Conservation (phyloP, 2,329 filamentous ascomycete species). For the Colletotrichum viniferum region DNA sequence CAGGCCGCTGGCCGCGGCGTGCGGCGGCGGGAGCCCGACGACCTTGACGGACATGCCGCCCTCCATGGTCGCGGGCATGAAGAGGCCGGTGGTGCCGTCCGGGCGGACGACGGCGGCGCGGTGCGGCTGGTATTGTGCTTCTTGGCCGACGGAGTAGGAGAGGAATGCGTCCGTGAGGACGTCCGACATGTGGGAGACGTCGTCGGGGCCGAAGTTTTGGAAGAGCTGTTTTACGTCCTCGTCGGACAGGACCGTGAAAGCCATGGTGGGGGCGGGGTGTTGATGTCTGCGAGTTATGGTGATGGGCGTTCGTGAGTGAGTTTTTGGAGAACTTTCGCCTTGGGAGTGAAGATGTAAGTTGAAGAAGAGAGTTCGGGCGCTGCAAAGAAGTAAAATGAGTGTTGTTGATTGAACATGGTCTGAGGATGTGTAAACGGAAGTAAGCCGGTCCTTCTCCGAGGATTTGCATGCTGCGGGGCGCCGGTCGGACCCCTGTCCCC, state of each 20-base stretch:
- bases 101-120: constrained; percentile 64
- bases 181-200: constrained; percentile 61
- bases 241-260: constrained; percentile 64
- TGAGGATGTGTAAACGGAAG: neutral
- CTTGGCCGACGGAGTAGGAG: constrained; percentile 67
- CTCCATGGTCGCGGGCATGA: constrained; percentile 69
- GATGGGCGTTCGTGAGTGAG: neutral
- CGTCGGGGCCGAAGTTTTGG: constrained; percentile 54
- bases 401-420: neutral
- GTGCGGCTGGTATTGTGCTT: constrained; percentile 65
- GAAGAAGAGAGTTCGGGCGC: neutral
- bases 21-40: constrained; percentile 42
- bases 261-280: constrained; percentile 42
- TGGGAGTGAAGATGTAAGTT: fast-evolving
- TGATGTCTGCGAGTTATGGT: too few relatives aligned
- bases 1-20: constrained; percentile 31
- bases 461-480: neutral
- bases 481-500: constrained; percentile 10
- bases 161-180: constrained; percentile 64
- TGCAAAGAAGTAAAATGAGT: neutral
- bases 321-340: too few relatives aligned
- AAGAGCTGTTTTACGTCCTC: constrained; percentile 59
- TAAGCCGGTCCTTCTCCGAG: neutral
- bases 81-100: constrained; percentile 66
- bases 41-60: constrained; percentile 68